Base-by-base conservation (phyloP, 805 yeast genomes). In the Hemisphaericaspora nanyangensis region DNA sequence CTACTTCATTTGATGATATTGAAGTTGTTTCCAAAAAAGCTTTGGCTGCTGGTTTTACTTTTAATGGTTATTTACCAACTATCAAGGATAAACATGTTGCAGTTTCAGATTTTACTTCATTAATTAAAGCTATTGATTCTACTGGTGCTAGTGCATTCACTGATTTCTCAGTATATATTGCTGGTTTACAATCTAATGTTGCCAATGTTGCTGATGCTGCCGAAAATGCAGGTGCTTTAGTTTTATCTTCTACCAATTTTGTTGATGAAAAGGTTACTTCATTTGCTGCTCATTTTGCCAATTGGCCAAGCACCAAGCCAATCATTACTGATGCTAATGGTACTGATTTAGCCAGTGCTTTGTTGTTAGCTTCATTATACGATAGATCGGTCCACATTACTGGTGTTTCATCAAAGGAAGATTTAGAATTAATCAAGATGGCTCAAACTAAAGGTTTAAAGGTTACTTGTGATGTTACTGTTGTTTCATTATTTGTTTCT, bases 281-380 rank as follows among this genome's bases (percentile, higher is more conserved):
- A 25, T 82, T 88, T 31, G 79, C 95, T 19, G 73, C 83, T 22
- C 95, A 86, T 52, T 80, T 89, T 54, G 79, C 82, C 46, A 68
- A 78, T 26, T 90, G 97, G 96, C 95, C 96, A 38, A 71, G 74
- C 37, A 64, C 64, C 53, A 89, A 88, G 68, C 91, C 93, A 43
- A 83, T 91, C 44, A 75, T 90, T 47, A 88, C 96, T 30, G 97
- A 91, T 64, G 96, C 98, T 35, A 81, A 79, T 60, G 82, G 91
- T 18, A 85, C 96, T 29, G 91, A 88, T 55, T 72, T 91, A 55
- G 98, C 98, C n/a, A 85, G 96, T 3, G 83, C 90, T 32, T 70
- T 91, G 59, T 75, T 91, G 55, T 72, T 91, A 65, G 95, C 97
- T 31, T 85, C 96, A 19, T 75, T 91, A 58, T 89, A 86, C 72